Evolutionary conservation across 1,139 yeast species (phyloP).

Genomic region (Chernovozyma sophiae-reginae): DNA sequence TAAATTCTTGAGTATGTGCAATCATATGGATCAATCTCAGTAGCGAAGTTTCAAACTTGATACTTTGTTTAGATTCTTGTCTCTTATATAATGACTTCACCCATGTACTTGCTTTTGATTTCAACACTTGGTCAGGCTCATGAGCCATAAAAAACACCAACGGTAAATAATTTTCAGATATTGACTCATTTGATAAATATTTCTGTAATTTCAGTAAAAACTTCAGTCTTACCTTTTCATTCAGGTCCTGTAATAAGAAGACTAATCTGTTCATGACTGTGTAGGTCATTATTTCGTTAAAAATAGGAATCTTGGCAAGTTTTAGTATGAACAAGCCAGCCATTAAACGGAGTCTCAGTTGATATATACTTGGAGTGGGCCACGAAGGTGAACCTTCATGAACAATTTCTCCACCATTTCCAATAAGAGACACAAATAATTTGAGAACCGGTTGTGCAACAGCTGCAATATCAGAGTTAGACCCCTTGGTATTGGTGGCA

Average conservation of each 20-base stretch:
- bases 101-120: slow-evolving; percentile 63
- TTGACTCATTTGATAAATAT: slow-evolving; percentile 45
- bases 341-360: slow-evolving; percentile 57
- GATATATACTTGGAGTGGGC: slow-evolving; percentile 56
- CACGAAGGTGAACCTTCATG: slow-evolving; percentile 28
- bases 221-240: slow-evolving; percentile 49
- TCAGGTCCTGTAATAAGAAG: slow-evolving; percentile 64
- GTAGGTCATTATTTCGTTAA: slow-evolving; percentile 52
- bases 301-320: slow-evolving; percentile 54
- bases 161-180: slow-evolving; percentile 66
- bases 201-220: slow-evolving; percentile 53
- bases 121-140: slow-evolving; percentile 58
- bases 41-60: slow-evolving; percentile 59
- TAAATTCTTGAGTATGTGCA: slow-evolving; percentile 71
- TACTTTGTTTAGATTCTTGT: slow-evolving; percentile 34
- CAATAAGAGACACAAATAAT: slow-evolving; percentile 60
- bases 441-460: slow-evolving; percentile 63
- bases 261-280: slow-evolving; percentile 50
- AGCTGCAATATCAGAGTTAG: slow-evolving; percentile 21
- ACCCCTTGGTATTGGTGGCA: slow-evolving; percentile 18
- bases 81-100: slow-evolving; percentile 55
- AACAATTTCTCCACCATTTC: slow-evolving; percentile 80
- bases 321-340: slow-evolving; percentile 69
- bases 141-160: slow-evolving; percentile 70
- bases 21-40: slow-evolving; percentile 66